Evolutionary conservation across 805 yeast species (phyloP).

Genomic region (Kodamaea kakaduensis): DNA sequence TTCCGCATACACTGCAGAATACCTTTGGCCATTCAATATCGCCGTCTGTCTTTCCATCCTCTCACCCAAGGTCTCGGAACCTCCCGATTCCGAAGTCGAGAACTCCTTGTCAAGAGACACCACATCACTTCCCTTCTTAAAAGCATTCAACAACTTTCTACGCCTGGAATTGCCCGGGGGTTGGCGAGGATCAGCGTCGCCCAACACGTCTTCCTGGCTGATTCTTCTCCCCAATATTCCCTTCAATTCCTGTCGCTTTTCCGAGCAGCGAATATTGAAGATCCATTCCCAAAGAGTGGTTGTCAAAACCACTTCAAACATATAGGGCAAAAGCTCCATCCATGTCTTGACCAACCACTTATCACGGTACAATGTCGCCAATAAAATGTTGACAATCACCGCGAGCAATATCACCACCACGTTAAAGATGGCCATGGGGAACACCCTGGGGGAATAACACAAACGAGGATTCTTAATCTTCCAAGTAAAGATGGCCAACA

Average conservation of each 20-base stretch:
- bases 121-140: slow-evolving; percentile 3
- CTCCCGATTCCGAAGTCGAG: too few relatives aligned
- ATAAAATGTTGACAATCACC: slow-evolving; percentile 24
- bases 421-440: slow-evolving; percentile 48
- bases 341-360: slow-evolving; percentile 49
- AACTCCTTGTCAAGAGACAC: background rate
- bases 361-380: slow-evolving; percentile 22
- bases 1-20: too few relatives aligned
- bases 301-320: slow-evolving; percentile 47
- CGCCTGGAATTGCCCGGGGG: too few relatives aligned
- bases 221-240: slow-evolving; percentile 62
- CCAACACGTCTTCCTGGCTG: slow-evolving; percentile 41
- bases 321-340: slow-evolving; percentile 36
- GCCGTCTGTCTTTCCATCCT: too few relatives aligned
- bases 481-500: slow-evolving; percentile 37
- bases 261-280: slow-evolving; percentile 48
- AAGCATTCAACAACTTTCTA: slow-evolving; percentile 4
- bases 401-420: slow-evolving; percentile 39
- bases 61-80: too few relatives aligned
- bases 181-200: slow-evolving; percentile 11
- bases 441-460: slow-evolving; percentile 42
- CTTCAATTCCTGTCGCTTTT: slow-evolving; percentile 46
- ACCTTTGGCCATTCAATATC: too few relatives aligned
- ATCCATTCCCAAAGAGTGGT: slow-evolving; percentile 68
- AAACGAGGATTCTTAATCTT: slow-evolving; percentile 33